These are phyloP conservation scores for Chytridium lagenaria DNA, from an alignment of 371 early-diverging fungal genomes.

Conservation along the genomic window DNA sequence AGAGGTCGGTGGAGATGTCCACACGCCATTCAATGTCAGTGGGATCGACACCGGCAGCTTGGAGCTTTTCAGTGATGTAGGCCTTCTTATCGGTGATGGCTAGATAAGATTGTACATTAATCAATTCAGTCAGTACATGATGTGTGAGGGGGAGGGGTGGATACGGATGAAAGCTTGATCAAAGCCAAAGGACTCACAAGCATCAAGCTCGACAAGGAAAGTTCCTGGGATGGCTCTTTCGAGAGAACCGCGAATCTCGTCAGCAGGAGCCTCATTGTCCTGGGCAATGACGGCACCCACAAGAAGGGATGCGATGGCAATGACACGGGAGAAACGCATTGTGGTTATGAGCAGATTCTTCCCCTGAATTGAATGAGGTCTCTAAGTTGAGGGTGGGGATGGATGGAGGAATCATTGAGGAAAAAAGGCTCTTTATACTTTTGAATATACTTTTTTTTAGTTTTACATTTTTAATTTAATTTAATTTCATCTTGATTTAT, in stretches of 20 bases:
- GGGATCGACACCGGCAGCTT: not conserved
- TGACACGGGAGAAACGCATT: not conserved
- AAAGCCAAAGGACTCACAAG: not conserved
- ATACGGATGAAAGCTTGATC: not conserved
- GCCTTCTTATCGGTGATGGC: not conserved
- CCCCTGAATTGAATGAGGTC: too few species aligned
- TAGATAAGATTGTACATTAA: not conserved
- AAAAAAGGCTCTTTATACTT: too few species aligned
- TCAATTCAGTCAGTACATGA: not conserved
- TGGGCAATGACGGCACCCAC: not conserved
- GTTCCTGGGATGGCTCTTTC: not conserved
- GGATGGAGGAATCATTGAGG: too few species aligned
- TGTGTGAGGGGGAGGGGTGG: not conserved
- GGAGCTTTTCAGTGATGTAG: constrained; percentile 3
- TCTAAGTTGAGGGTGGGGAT: too few species aligned
- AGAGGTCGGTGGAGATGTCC: not conserved
- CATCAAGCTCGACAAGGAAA: not conserved
- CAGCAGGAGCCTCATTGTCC: not conserved
- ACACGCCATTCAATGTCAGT: constrained; percentile 6
- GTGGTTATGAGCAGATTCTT: too few species aligned
- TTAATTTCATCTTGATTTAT: too few species aligned
- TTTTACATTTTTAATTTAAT: too few species aligned
- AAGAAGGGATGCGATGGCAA: not conserved
- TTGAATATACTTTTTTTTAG: too few species aligned
- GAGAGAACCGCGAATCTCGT: not conserved